Conservation (phyloP, 495 filamentous ascomycete species). For the Penicillium flavigenum region DNA sequence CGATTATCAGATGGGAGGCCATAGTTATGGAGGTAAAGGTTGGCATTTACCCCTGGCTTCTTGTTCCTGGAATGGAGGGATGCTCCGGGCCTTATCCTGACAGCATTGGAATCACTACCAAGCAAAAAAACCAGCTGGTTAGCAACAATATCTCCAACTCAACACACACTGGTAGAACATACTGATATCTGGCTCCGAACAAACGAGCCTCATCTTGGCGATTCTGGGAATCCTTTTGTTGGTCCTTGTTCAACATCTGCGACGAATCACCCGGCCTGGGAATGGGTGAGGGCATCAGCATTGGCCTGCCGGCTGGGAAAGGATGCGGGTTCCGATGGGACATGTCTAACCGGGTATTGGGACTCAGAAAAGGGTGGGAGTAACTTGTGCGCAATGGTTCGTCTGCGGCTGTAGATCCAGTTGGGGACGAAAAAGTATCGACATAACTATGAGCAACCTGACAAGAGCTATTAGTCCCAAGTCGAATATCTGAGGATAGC, state of each 20-base stretch:
- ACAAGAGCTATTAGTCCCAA: conserved; percentile 12
- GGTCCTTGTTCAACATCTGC: conserved; percentile 25
- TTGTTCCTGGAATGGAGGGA: conserved; percentile 10
- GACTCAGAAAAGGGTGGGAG: conserved; percentile 29
- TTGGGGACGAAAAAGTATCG: conserved; percentile 18
- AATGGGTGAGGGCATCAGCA: conserved; percentile 11
- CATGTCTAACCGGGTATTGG: conserved; percentile 33
- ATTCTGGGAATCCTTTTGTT: conserved; percentile 13
- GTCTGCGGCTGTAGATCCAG: conserved; percentile 25
- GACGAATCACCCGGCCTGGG: conserved; percentile 15
- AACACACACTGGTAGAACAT: conserved; percentile 4
- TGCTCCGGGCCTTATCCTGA: conserved; percentile 22
- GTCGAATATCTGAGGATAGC: conserved; percentile 2
- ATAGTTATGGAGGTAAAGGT: neutral
- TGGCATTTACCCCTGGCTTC: conserved; percentile 22
- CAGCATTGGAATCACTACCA: conserved; percentile 18
- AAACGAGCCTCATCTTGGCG: conserved; percentile 29
- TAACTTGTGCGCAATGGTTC: conserved; percentile 27
- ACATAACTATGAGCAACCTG: conserved; percentile 36
- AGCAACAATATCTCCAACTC: neutral
- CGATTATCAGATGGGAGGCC: conserved; percentile 5
- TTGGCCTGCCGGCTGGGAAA: conserved; percentile 6
- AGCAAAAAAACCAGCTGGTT: neutral
- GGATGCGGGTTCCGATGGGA: conserved; percentile 11
- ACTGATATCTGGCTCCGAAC: conserved; percentile 22